Conservation (phyloP, 495 filamentous ascomycete genomes). For the Hypoxylon cercidicola region DNA sequence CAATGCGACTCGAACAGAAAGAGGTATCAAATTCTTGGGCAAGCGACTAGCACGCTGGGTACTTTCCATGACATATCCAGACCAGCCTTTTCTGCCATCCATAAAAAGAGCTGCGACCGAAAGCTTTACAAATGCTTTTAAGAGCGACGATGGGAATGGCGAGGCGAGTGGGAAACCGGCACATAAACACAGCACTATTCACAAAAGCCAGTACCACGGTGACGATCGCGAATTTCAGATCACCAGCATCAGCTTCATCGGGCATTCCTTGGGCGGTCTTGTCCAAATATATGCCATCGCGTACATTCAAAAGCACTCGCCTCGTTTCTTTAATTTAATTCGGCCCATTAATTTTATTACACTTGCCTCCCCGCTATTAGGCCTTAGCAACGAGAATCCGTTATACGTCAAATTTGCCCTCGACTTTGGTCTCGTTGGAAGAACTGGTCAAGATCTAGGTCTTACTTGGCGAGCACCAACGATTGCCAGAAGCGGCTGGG, state of each 20-base stretch:
- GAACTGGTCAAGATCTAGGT: conserved; percentile 94
- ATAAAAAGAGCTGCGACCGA: conserved; percentile 63
- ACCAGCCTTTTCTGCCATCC: conserved; percentile 82
- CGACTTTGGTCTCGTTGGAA: conserved; percentile 93
- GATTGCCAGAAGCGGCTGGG: conserved; percentile 85
- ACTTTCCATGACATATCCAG: conserved; percentile 88
- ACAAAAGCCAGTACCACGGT: conserved; percentile 44
- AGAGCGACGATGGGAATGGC: conserved; percentile 42
- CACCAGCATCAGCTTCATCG: conserved; percentile 95
- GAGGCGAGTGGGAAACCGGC: conserved; percentile 49
- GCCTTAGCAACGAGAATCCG: conserved; percentile 96
- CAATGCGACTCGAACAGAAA: conserved; percentile 90
- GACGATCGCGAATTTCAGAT: conserved; percentile 79
- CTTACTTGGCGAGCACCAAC: conserved; percentile 93
- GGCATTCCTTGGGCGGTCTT: conserved; percentile 90
- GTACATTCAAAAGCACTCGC: conserved; percentile 96
- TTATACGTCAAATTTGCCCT: conserved; percentile 96
- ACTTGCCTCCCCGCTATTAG: conserved; percentile 90
- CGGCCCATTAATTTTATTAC: conserved; percentile 92
- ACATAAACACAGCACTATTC: conserved; percentile 66
- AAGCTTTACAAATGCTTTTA: conserved; percentile 50
- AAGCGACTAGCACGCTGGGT: conserved; percentile 94
- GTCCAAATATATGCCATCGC: conserved; percentile 96
- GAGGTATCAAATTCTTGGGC: conserved; percentile 95
- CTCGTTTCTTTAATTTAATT: conserved; percentile 87